Conservation (phyloP, 768 basidiomycete species). For the Tulasnella sp. region DNA sequence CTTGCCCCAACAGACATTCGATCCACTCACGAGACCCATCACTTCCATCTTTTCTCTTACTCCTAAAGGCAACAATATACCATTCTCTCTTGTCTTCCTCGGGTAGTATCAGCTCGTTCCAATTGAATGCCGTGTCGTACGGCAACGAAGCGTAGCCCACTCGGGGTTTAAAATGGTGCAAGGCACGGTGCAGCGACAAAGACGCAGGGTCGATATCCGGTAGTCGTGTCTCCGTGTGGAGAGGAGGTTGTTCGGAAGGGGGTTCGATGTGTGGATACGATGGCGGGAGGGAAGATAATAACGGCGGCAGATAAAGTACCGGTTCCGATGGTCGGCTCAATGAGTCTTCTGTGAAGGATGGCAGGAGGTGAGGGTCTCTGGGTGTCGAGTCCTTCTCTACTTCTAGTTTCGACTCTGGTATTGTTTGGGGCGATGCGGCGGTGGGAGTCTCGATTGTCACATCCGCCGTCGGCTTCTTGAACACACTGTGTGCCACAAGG, state of each 20-base stretch:
- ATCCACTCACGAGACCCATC: constrained; percentile 46
- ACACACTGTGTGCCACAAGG: not conserved
- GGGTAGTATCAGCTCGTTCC: constrained; percentile 57
- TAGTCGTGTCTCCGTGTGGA: constrained; percentile 58
- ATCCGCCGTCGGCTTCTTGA: not conserved
- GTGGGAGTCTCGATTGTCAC: not conserved
- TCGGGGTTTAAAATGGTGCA: constrained; percentile 61
- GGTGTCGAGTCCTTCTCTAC: not conserved
- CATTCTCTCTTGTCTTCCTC: constrained; percentile 67
- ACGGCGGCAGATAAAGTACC: constrained; percentile 72
- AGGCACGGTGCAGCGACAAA: constrained; percentile 61
- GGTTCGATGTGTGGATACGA: constrained; percentile 9
- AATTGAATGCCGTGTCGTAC: constrained; percentile 81
- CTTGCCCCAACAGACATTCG: constrained; percentile 7
- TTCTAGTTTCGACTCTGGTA: not conserved
- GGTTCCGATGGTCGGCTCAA: constrained; percentile 31
- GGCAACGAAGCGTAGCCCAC: constrained; percentile 38
- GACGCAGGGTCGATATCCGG: constrained; percentile 80
- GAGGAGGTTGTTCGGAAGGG: constrained; percentile 27
- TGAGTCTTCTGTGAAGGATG: constrained; percentile 33
- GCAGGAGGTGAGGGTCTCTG: constrained; percentile 42
- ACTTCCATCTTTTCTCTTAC: constrained; percentile 56
- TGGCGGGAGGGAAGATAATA: constrained; percentile 52
- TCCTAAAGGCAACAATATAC: constrained; percentile 88
- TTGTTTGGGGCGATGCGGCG: not conserved